Base-by-base conservation (phyloP, 306 rosid species). In the Prunus davidiana region DNA sequence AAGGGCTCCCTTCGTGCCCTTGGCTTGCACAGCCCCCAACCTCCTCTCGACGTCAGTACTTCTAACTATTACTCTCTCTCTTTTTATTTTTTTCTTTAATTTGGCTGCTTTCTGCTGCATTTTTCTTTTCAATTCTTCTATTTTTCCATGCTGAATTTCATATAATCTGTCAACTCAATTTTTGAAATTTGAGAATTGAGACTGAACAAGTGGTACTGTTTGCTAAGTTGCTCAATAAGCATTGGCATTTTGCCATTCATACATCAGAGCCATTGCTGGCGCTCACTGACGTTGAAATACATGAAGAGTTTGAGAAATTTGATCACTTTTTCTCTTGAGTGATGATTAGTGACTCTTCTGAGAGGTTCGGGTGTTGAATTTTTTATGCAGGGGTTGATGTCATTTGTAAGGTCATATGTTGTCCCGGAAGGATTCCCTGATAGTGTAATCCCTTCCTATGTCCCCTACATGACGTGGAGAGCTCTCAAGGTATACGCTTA, bases 381-480 rank as follows among this genome's bases (percentile, higher is more conserved):
- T 58, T 70, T 79, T 81, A 67, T 81, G 77, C 98, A 93, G 98
- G 98, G 79, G 52, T 7, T 92, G 22, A 72, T 89, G 82, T 76
- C 97, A 1, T 95, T 95, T 55, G 80, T 92, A 45, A 86, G 86
- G 84, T 95, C 99, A 9, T 95, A 95, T 78, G 97, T 92, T n/a
- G 97, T 95, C 46, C 99, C 99, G 0, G 97, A 95, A 79, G 99
- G 97, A 27, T 95, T 95, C 79, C 99, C 99, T 3, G 87, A 90
- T 15, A 95, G 89, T 46, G 99, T 95, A 20, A 82, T 86, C 58
- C 93, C 97, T 69, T 92, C 99, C 2, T 95, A 95, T 75, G 97
- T 95, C 9, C 99, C 99, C 0, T 95, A 95, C 86, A 95, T 95
- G 99, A 80, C 90, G 30, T 95, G 97, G 97, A 86, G 99, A 77